A percentile compares a stretch with the other conserved stretches of the same genome.
These are phyloP conservation scores for Verticillium nonalfalfae DNA, from an alignment of 2,329 filamentous ascomycete genomes.

Conservation along the genomic window DNA sequence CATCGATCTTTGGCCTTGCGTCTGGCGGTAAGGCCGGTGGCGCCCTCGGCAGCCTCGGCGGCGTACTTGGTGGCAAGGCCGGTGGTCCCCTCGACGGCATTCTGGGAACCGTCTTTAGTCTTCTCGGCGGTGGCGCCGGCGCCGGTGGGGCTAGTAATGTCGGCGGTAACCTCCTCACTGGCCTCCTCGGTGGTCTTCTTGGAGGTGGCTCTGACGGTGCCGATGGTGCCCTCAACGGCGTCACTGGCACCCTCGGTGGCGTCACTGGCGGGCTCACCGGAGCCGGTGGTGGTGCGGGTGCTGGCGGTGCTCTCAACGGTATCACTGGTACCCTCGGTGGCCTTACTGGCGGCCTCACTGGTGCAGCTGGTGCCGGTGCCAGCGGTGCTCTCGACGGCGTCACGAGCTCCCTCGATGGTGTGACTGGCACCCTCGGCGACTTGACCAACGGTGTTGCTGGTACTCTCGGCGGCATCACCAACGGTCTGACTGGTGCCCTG, in stretches of 20 bases:
- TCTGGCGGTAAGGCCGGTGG: not conserved
- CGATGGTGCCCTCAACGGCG: conserved; percentile 44
- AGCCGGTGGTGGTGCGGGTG: not conserved
- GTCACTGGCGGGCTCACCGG: not conserved
- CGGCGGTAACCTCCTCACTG: not conserved
- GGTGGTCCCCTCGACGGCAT: not conserved
- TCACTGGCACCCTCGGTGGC: conserved; percentile 23
- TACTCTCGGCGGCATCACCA: not conserved
- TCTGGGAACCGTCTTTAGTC: not conserved
- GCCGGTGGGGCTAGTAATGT: not conserved
- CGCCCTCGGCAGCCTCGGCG: not conserved
- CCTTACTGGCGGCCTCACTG: not conserved
- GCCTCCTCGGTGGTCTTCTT: not conserved
- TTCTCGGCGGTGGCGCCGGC: not conserved
- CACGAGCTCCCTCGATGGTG: not conserved
- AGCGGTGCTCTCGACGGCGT: not conserved
- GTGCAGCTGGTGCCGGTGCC: not conserved
- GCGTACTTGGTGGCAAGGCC: not conserved
- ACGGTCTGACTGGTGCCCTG: not conserved
- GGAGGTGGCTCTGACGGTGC: conserved; percentile 44
- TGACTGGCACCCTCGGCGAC: not conserved
- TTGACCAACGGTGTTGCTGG: not conserved
- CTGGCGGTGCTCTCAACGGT: not conserved
- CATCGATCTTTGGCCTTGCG: not conserved
- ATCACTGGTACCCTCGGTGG: not conserved